phyloP scores from a whole-genome alignment of 306 rosid genomes.

The Heteromeles arbutifolia region DNA sequence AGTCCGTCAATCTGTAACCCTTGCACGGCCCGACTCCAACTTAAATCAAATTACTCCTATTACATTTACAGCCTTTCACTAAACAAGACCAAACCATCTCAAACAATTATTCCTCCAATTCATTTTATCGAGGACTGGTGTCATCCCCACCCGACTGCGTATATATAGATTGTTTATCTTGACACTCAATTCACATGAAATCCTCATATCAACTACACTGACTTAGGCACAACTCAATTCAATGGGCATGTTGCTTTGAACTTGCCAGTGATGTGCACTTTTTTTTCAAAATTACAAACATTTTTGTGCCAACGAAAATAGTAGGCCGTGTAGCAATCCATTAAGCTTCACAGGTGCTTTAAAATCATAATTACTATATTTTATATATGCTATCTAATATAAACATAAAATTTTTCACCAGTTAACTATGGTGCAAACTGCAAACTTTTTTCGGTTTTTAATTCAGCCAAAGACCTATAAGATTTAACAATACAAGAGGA shows the following conservation, averaged over 20 bases:
- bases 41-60: not conserved
- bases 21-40: not conserved
- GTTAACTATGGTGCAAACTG: too few relatives aligned
- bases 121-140: not conserved
- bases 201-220: not conserved
- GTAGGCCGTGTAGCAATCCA: not conserved
- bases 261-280: not conserved
- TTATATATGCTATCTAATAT: not conserved
- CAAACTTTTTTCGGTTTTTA: not conserved
- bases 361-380: not conserved
- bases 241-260: not conserved
- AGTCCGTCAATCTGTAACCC: not conserved
- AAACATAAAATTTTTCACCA: not conserved
- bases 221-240: not conserved
- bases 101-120: not conserved
- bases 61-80: not conserved
- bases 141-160: not conserved
- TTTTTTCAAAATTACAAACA: not conserved
- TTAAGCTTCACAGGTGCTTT: not conserved
- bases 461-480: not conserved
- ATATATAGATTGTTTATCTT: not conserved
- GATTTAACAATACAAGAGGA: not conserved
- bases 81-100: not conserved
- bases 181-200: not conserved
- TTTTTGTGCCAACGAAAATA: not conserved